Percentiles rank a stretch among this genome's conserved stretches.
Evolutionary conservation across 257 asterid species (phyloP).

Genomic region (Avicennia marina): DNA sequence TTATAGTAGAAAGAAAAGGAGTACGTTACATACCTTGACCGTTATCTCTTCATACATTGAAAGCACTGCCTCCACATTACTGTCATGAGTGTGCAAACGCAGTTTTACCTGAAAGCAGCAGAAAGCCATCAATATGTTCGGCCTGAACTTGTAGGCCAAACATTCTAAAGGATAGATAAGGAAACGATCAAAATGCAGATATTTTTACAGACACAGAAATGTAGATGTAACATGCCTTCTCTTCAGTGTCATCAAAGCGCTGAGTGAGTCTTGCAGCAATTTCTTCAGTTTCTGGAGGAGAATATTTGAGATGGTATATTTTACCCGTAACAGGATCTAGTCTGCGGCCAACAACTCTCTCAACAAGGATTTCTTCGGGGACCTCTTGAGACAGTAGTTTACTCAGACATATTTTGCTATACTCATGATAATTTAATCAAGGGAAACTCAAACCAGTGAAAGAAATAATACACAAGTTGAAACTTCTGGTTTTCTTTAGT

Average conservation of each 20-base stretch:
- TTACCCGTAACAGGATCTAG: constrained; percentile 90
- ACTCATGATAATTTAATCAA: no score
- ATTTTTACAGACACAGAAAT: not conserved
- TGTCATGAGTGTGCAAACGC: constrained; percentile 77
- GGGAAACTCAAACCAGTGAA: not conserved
- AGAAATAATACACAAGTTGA: not conserved
- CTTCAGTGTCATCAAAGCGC: constrained; percentile 98
- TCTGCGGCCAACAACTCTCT: constrained; percentile 95
- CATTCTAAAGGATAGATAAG: constrained; percentile 4
- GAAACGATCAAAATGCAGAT: not conserved
- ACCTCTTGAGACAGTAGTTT: constrained; percentile 44
- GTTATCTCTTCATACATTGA: constrained; percentile 57
- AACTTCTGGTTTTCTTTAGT: constrained; percentile 1
- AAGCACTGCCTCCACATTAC: constrained; percentile 83
- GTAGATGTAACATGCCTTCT: constrained; percentile 49
- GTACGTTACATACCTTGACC: constrained; percentile 44
- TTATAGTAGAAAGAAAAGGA: not conserved
- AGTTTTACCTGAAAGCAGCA: constrained; percentile 63
- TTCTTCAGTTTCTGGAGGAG: constrained; percentile 93
- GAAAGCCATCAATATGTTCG: not conserved
- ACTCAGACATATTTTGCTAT: not conserved
- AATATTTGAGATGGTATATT: constrained; percentile 89
- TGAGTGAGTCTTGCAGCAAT: constrained; percentile 86
- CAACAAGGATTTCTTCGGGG: constrained; percentile 84
- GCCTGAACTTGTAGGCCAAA: not conserved